Percentiles rank a stretch among this genome's conserved stretches.
These are phyloP conservation scores for Agrostemma githago DNA, from an alignment of 148 eudicot species.

Conservation along the genomic window DNA sequence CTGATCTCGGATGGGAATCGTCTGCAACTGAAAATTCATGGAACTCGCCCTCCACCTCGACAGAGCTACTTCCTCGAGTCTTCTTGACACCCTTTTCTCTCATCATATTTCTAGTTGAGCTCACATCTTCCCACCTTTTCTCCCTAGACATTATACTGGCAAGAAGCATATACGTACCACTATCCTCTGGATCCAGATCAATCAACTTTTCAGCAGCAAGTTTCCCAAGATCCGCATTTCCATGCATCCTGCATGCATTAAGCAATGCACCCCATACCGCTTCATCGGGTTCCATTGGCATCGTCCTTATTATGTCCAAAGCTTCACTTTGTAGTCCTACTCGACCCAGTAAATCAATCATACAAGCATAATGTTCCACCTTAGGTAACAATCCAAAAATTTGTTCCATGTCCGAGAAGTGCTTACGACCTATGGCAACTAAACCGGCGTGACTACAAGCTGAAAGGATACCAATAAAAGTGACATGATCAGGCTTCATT, in stretches of 20 bases:
- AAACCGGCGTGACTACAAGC: constrained; percentile 69
- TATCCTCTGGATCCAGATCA: constrained; percentile 48
- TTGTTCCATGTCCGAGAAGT: constrained; percentile 39
- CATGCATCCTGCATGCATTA: constrained; percentile 58
- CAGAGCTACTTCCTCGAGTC: constrained; percentile 61
- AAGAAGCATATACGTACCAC: constrained; percentile 58
- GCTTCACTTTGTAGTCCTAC: constrained; percentile 50
- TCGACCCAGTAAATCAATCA: constrained; percentile 63
- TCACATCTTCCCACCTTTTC: constrained; percentile 58
- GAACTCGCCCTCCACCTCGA: constrained; percentile 58
- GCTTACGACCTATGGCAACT: constrained; percentile 36
- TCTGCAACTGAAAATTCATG: constrained; percentile 62
- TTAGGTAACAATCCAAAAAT: constrained; percentile 34
- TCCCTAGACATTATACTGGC: constrained; percentile 51
- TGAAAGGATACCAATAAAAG: constrained; percentile 50
- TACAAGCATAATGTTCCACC: constrained; percentile 61
- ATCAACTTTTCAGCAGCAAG: constrained; percentile 49
- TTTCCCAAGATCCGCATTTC: constrained; percentile 54
- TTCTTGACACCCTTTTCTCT: constrained; percentile 59
- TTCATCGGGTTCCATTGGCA: constrained; percentile 63
- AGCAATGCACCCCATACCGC: constrained; percentile 71
- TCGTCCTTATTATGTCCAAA: constrained; percentile 34
- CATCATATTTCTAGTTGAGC: constrained; percentile 56
- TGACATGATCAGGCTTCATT: constrained; percentile 51
- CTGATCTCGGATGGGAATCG: constrained; percentile 53